Evolutionary conservation across 495 filamentous ascomycete species (phyloP), one percentile per base, ranked within the genome.

Genomic region (Hypoxylon lienhwacheense): DNA sequence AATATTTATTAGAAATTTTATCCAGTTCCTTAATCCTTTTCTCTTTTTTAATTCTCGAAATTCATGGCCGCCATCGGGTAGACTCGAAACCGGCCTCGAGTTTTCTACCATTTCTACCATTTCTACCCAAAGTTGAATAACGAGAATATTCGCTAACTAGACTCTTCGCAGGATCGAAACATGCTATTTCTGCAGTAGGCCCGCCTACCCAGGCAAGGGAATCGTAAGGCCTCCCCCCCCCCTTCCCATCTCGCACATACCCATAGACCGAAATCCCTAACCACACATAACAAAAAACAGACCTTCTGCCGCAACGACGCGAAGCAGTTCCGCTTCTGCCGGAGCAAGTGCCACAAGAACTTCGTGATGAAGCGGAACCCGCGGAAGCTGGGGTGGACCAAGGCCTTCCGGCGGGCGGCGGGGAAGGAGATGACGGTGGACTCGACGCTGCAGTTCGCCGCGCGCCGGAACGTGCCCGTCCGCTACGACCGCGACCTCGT

Each of bases 341-440:
- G 90, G 33, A 84, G 79, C 53, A 97, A 96, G 79, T 96, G 91
- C 78, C 90, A 95, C 74, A 89, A 91, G 77, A 95, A 95, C 78
- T 96, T 97, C 83, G 96, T 96, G 77, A 96, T 95, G 90, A 96
- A 97, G 85, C 85, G 93, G 14, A 85, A 85, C 70, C 81, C 81
- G 36, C 76, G 80, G 54, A 85, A 87, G 72, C 79, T 95, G 66
- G 89, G 88, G 71, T 95, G 89, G 90, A 95, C 90, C 41, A 67
- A 67, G 34, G 48, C 65, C 4, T 67, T 65, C 45, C 63, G 65
- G 35, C 59, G 59, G 26, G 62, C 62, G 8, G 65, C 62, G 2
- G 65, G 65, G 44, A 67, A 67, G 86, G 90, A 71, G 85, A 88
- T 69, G 82, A 85, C 87, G 57, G 91, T 97, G 71, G 93, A 99